Conservation (phyloP, 2,329 filamentous ascomycete genomes). For the Hymenoscyphus occultus region DNA sequence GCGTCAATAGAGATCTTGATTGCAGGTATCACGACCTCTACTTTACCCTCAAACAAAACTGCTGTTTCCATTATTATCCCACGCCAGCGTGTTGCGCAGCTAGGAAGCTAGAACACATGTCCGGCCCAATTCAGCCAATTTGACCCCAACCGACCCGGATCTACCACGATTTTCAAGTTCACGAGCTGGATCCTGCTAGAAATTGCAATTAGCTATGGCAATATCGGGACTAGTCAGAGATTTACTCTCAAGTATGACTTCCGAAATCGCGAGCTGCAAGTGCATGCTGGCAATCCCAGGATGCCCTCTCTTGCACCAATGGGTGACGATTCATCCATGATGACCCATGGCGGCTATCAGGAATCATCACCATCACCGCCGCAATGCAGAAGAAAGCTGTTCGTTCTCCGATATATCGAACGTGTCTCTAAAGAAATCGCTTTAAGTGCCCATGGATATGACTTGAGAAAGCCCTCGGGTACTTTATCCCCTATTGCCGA, state of each 20-base stretch:
- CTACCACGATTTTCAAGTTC: neutral
- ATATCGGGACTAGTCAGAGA: no score
- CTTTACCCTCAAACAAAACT: neutral
- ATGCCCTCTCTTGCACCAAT: neutral
- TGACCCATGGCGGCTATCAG: conserved; percentile 19
- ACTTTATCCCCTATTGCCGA: neutral
- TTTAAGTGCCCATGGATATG: neutral
- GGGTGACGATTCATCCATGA: conserved; percentile 15
- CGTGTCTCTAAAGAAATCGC: neutral
- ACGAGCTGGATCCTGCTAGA: conserved; percentile 1
- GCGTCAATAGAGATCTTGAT: neutral
- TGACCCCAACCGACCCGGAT: neutral
- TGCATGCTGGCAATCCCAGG: neutral
- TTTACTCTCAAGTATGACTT: neutral
- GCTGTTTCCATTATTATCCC: neutral
- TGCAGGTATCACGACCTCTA: neutral
- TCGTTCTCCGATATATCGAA: neutral
- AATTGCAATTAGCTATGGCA: neutral
- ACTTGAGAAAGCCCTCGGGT: neutral
- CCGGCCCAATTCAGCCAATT: neutral
- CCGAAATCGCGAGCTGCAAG: conserved; percentile 6
- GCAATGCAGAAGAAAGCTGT: neutral
- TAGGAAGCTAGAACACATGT: neutral
- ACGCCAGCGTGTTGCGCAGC: neutral
- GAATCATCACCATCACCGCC: neutral